Base-by-base conservation (phyloP, 805 yeast genomes). In the Candida rishiriensis region DNA sequence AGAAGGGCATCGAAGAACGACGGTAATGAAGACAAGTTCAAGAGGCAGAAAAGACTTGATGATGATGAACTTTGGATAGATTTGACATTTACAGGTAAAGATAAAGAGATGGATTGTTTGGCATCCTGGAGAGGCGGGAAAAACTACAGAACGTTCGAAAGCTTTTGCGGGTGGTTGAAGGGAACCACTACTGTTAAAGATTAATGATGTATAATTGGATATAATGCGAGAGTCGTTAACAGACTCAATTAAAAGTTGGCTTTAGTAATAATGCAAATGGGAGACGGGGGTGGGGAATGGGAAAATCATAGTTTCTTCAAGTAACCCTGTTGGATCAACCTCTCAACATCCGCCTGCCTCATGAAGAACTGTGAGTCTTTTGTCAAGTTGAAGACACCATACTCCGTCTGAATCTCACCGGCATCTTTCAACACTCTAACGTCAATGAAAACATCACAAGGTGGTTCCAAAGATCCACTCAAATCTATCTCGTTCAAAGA, bases 331-430 rank as follows among this genome's bases (percentile, higher is more conserved):
- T 89, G 97, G 31, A 93, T 87, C 47, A 93, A 71, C 41, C 97
- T 70, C 59, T 91, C 97, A 7, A 93, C 99, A 58, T 93, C 99
- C 0, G 93, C 83, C 53, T 88, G 91, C 46, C 99, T 73, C 15
- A 91, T 97, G 59, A 86, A 91, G 59, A 91, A 90, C 59, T 93
- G 98, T 3, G 96, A 86, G 61, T 91, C 91, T 57, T 90, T 91
- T 3, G 95, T 87, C 51, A 93, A 68, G 56, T 90, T 90, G 68
- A 93, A 89, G 3, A 88, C 96, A 17, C 97, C 99, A 56, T 91
- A 91, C 61, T 91, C 99, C 0, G 99, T 93, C 59, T 90, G 97
- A 31, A 91, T 88, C 60, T 93, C 98, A 1, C 99, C 99, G 0
- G 96, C 97, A 56, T 91, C 95, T 60, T 85, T 85, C 41, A 91